Evolutionary conservation across 2,329 filamentous ascomycete genomes (phyloP).

Genomic region (Didymellaceae sp.): DNA sequence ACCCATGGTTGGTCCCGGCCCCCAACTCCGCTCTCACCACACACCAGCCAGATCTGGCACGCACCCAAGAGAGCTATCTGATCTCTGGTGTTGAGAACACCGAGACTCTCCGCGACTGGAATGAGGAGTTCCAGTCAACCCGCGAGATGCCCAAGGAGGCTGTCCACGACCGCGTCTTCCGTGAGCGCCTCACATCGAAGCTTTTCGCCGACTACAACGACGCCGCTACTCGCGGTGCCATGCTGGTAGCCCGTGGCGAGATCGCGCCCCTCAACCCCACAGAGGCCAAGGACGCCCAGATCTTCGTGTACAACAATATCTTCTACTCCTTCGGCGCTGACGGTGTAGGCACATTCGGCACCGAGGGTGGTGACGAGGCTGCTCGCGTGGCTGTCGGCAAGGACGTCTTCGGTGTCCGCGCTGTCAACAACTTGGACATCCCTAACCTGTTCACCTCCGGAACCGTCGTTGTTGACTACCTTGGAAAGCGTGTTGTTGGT

Average conservation of each 20-base stretch:
- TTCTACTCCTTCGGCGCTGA: slow-evolving; percentile 99
- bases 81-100: slow-evolving; percentile 91
- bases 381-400: slow-evolving; percentile 95
- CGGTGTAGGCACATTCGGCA: slow-evolving; percentile 95
- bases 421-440: slow-evolving; percentile 97
- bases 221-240: slow-evolving; percentile 87
- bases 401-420: slow-evolving; percentile 90
- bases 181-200: slow-evolving; percentile 91
- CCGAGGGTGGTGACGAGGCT: slow-evolving; percentile 94
- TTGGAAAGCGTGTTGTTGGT: slow-evolving; percentile 94
- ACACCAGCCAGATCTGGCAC: slow-evolving; percentile 83
- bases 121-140: slow-evolving; percentile 97
- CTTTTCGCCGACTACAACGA: slow-evolving; percentile 98
- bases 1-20: slow-evolving; percentile 86
- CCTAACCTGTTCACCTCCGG: slow-evolving; percentile 92
- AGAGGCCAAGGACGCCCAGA: slow-evolving; percentile 89
- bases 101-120: slow-evolving; percentile 96
- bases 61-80: slow-evolving; percentile 91
- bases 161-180: slow-evolving; percentile 94
- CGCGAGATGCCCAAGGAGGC: slow-evolving; percentile 91
- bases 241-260: slow-evolving; percentile 90
- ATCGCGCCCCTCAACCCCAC: slow-evolving; percentile 94
- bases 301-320: slow-evolving; percentile 99
- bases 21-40: slow-evolving; percentile 67
- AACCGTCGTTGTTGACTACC: slow-evolving; percentile 94